Percentiles rank a stretch among this genome's conserved stretches.
These are phyloP conservation scores for Andrographis paniculata DNA, from an alignment of 305 asterid species.

Conservation along the genomic window DNA sequence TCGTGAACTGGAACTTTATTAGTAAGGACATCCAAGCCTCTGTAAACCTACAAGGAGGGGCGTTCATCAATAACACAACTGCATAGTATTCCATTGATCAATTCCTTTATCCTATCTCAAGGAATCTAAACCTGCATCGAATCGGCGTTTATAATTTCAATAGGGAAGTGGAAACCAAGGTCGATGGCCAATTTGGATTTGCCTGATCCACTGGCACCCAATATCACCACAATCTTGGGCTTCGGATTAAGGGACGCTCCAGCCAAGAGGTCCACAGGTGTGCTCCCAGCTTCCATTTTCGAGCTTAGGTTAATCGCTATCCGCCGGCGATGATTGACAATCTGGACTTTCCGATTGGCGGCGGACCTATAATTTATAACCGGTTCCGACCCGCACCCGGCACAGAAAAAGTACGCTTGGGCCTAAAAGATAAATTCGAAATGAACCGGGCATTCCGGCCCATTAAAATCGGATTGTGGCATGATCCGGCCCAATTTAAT, in stretches of 20 bases:
- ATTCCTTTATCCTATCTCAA: not conserved
- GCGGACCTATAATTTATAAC: too few relatives aligned
- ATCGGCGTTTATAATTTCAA: constrained; percentile 85
- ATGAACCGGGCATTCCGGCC: too few relatives aligned
- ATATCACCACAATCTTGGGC: constrained; percentile 63
- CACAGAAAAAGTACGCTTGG: too few relatives aligned
- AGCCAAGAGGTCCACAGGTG: constrained; percentile 1
- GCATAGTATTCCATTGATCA: not conserved
- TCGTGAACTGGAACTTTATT: constrained; percentile 68
- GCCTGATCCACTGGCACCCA: constrained; percentile 90
- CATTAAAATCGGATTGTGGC: too few relatives aligned
- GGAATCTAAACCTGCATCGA: constrained; percentile 99
- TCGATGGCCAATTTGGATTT: constrained; percentile 88
- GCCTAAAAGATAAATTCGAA: too few relatives aligned
- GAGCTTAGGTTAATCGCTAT: not conserved
- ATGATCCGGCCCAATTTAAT: too few relatives aligned
- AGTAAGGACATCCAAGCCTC: constrained; percentile 80
- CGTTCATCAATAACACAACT: constrained; percentile 1
- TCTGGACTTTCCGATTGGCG: too few relatives aligned
- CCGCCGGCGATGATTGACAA: too few relatives aligned
- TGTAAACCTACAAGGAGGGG: constrained; percentile 43
- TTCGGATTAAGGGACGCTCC: constrained; percentile 18
- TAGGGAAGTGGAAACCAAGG: constrained; percentile 64
- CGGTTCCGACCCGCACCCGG: too few relatives aligned
- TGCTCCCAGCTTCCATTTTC: constrained; percentile 25